These are phyloP conservation scores for Chaetomium cochliodes DNA, from an alignment of 495 filamentous ascomycete genomes.

Conservation along the genomic window DNA sequence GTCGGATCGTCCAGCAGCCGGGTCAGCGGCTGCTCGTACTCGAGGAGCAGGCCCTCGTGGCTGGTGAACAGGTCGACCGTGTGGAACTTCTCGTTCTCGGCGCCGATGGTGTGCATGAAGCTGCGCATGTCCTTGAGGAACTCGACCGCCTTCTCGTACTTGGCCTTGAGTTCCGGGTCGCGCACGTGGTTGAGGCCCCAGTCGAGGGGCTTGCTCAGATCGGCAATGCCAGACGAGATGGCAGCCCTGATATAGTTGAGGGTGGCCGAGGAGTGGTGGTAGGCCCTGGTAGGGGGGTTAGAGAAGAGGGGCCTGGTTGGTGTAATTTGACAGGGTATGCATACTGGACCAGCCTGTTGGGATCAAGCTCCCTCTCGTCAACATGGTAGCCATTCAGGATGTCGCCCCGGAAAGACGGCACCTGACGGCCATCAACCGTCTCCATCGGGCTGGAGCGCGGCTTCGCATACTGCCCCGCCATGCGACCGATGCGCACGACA, in stretches of 20 bases:
- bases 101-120: conserved; percentile 94
- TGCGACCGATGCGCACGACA: conserved; percentile 89
- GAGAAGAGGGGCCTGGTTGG: too few relatives aligned
- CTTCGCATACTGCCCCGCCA: conserved; percentile 97
- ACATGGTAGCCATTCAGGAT: conserved; percentile 86
- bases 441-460: conserved; percentile 88
- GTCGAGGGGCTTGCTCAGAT: conserved; percentile 88
- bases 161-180: conserved; percentile 73
- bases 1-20: conserved; percentile 67
- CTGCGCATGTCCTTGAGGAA: conserved; percentile 87
- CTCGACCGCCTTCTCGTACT: conserved; percentile 77
- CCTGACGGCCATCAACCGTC: conserved; percentile 70
- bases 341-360: conserved; percentile 71
- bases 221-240: conserved; percentile 83
- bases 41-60: conserved; percentile 90
- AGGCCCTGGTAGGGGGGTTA: conserved; percentile 55
- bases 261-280: conserved; percentile 92
- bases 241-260: conserved; percentile 87
- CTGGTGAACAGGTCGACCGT: conserved; percentile 96
- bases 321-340: conserved; percentile 7
- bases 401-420: conserved; percentile 90
- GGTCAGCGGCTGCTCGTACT: conserved; percentile 89
- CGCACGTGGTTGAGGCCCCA: conserved; percentile 94
- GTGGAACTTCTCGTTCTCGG: conserved; percentile 82
- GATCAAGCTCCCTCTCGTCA: conserved; percentile 73